phyloP scores from a whole-genome alignment of 2,329 filamentous ascomycete genomes.

The Pseudogymnoascus sp. region DNA sequence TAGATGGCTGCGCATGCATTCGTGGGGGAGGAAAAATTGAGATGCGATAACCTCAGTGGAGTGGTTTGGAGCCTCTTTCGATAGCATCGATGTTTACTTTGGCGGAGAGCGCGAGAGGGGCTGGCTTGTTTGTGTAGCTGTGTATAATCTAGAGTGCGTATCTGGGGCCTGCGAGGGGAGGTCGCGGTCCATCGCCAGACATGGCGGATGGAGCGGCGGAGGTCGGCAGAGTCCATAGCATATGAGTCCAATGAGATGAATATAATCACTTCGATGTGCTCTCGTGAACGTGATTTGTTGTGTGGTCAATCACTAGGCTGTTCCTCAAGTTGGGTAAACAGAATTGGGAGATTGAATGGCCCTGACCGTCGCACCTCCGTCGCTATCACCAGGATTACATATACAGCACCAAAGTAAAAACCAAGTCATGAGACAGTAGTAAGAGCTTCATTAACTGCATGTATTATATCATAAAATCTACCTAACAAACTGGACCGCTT shows the following conservation, averaged over 20 bases:
- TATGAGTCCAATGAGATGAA: constrained; percentile 8
- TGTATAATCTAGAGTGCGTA: constrained; percentile 8
- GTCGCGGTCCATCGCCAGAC: not conserved
- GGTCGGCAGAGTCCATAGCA: not conserved
- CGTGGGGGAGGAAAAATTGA: not conserved
- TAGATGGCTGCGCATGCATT: constrained; percentile 6
- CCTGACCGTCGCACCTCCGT: not conserved
- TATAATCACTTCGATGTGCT: not conserved
- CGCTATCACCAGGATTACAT: not conserved
- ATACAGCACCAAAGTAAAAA: not conserved
- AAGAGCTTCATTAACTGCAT: not conserved
- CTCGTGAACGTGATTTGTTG: not conserved
- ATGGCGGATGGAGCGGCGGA: not conserved
- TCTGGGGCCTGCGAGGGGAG: not conserved
- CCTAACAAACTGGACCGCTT: not conserved
- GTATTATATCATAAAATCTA: not conserved
- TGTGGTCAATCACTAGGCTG: not conserved
- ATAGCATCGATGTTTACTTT: constrained; percentile 1
- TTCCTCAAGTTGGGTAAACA: not conserved
- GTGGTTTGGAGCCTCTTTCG: constrained; percentile 2
- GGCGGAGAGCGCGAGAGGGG: not conserved
- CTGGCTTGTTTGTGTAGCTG: constrained; percentile 1
- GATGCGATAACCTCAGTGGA: constrained; percentile 8
- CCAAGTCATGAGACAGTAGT: not conserved
- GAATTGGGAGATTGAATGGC: not conserved